Evolutionary conservation across 441 rosid species (phyloP).

Genomic region (Francoa sonchifolia): DNA sequence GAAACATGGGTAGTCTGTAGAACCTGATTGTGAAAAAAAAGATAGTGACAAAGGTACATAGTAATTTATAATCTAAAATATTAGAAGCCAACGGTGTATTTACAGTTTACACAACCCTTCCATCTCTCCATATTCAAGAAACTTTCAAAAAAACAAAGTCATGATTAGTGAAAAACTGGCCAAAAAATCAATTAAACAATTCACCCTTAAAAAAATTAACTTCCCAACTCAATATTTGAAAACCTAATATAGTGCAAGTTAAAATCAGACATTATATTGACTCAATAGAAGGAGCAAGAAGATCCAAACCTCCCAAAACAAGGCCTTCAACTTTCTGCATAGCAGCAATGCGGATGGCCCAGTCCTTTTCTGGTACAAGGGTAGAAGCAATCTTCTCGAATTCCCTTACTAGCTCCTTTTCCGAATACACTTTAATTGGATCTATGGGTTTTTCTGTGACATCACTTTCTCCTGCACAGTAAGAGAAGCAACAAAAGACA

Average conservation of each 20-base stretch:
- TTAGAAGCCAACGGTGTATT: too few species aligned
- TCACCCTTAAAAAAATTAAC: too few species aligned
- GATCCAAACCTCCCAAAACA: slow-evolving; percentile 67
- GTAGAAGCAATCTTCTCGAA: slow-evolving; percentile 76
- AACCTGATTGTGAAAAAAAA: slow-evolving; percentile 54
- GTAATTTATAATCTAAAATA: too few species aligned
- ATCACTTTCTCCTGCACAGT: slow-evolving; percentile 58
- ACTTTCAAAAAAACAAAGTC: too few species aligned
- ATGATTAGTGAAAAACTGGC: too few species aligned
- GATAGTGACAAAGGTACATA: slow-evolving; percentile 2
- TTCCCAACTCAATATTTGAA: too few species aligned
- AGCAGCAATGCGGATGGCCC: slow-evolving; percentile 95
- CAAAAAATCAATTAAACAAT: too few species aligned
- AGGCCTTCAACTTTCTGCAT: slow-evolving; percentile 96
- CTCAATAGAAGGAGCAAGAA: slow-evolving; percentile 1
- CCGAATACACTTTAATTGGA: slow-evolving; percentile 77
- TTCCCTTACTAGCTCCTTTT: slow-evolving; percentile 87
- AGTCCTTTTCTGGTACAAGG: slow-evolving; percentile 93
- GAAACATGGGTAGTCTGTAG: slow-evolving; percentile 67
- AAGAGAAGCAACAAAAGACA: neutral
- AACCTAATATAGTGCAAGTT: too few species aligned
- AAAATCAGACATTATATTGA: neutral
- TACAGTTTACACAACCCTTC: too few species aligned
- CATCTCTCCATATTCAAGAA: too few species aligned
- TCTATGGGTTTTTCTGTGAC: slow-evolving; percentile 63